A percentile compares a stretch with the other conserved stretches of the same genome.
Conservation (phyloP, 495 filamentous ascomycete species). For the Usnea hakonensis region DNA sequence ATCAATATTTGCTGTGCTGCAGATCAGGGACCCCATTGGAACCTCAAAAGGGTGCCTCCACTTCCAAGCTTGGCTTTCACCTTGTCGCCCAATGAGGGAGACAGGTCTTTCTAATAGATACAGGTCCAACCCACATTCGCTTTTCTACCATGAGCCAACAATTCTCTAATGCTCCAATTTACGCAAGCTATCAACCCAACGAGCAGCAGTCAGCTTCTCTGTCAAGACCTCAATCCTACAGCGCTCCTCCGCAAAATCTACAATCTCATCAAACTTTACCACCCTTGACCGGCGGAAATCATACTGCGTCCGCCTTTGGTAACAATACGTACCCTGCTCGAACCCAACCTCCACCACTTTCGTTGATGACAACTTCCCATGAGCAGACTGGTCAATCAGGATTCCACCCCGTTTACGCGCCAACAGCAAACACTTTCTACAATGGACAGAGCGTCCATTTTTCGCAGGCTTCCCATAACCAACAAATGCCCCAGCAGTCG, state of each 20-base stretch:
- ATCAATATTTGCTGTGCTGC: not conserved
- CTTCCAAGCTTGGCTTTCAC: not conserved
- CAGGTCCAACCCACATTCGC: conserved; percentile 4
- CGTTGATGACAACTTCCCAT: conserved; percentile 4
- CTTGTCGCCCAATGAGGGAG: conserved; percentile 8
- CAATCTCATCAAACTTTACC: conserved; percentile 5
- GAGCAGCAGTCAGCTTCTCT: conserved; percentile 8
- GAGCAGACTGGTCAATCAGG: conserved; percentile 3
- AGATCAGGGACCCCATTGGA: not conserved
- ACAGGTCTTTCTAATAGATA: not conserved
- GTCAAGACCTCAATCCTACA: conserved; percentile 4
- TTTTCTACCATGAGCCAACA: conserved; percentile 20
- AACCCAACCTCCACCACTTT: conserved; percentile 1
- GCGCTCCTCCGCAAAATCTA: conserved; percentile 7
- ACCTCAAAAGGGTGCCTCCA: not conserved
- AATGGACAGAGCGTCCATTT: not conserved
- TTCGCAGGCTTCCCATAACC: conserved; percentile 2
- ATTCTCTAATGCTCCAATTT: conserved; percentile 15
- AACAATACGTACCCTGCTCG: conserved; percentile 6
- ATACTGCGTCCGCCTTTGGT: not conserved
- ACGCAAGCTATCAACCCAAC: conserved; percentile 7
- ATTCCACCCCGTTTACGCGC: conserved; percentile 14
- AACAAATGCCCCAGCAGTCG: not conserved
- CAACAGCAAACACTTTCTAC: conserved; percentile 13
- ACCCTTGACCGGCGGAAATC: not conserved